phyloP scores from a whole-genome alignment of 495 filamentous ascomycete species.

The Podospora pseudoanserina region DNA sequence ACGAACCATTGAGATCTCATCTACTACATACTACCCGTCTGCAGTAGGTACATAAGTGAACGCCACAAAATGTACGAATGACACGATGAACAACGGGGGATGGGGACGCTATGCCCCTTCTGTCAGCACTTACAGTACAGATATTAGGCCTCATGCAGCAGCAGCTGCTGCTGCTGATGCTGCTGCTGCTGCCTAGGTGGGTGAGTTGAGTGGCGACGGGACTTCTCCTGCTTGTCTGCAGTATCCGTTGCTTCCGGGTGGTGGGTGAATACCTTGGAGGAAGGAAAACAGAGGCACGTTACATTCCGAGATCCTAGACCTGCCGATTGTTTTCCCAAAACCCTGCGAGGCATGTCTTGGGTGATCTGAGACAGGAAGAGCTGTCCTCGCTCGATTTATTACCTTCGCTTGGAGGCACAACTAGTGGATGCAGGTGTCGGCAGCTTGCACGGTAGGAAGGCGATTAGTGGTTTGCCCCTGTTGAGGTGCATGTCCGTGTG shows the following conservation, averaged over 20 bases:
- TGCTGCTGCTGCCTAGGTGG: no score
- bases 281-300: neutral
- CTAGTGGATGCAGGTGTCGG: neutral
- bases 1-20: neutral
- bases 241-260: neutral
- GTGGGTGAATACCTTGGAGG: neutral
- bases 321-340: no score
- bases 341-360: neutral
- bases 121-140: neutral
- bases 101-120: neutral
- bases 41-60: neutral
- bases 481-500: no score
- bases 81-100: neutral
- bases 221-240: no score
- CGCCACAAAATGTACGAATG: neutral
- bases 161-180: neutral
- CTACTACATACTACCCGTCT: neutral
- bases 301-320: neutral
- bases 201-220: no score
- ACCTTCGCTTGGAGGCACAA: neutral
- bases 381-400: neutral
- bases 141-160: neutral
- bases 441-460: neutral
- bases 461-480: no score
- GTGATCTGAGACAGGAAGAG: conserved; percentile 6